Conservation (phyloP, 495 filamentous ascomycete genomes). For the Elasticomyces elasticus region DNA sequence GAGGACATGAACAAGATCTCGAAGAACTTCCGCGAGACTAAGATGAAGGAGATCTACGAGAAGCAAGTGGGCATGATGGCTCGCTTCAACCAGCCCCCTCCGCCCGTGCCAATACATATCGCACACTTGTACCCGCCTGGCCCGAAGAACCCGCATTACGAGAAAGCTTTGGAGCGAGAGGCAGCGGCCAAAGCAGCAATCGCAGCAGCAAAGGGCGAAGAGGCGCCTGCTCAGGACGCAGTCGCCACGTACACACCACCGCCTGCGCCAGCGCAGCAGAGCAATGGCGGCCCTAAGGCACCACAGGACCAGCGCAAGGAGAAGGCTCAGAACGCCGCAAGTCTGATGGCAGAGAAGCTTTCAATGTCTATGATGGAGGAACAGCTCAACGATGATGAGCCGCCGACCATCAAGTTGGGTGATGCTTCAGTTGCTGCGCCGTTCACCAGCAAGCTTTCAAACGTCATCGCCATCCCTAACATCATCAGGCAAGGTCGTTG, state of each 20-base stretch:
- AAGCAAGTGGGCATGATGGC: constrained; percentile 86
- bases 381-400: constrained; percentile 80
- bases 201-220: constrained; percentile 25
- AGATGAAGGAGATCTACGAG: constrained; percentile 98
- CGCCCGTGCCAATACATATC: constrained; percentile 80
- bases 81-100: constrained; percentile 81
- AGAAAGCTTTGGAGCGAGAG: constrained; percentile 82
- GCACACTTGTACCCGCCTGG: constrained; percentile 93
- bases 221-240: constrained; percentile 41
- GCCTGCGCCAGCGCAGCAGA: constrained; percentile 30
- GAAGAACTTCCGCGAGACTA: constrained; percentile 83
- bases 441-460: constrained; percentile 94
- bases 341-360: constrained; percentile 76
- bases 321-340: constrained; percentile 58
- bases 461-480: constrained; percentile 95
- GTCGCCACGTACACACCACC: constrained; percentile 46
- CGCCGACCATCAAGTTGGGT: constrained; percentile 91
- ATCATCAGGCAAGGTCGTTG: constrained; percentile 96
- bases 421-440: constrained; percentile 95
- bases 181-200: constrained; percentile 54
- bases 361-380: constrained; percentile 81
- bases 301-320: constrained; percentile 53
- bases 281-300: constrained; percentile 40
- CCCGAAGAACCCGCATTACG: constrained; percentile 84
- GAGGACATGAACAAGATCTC: constrained; percentile 84